A percentile compares a stretch with the other conserved stretches of the same genome.
Conservation (phyloP, 768 basidiomycete genomes). For the Russula compacta region DNA sequence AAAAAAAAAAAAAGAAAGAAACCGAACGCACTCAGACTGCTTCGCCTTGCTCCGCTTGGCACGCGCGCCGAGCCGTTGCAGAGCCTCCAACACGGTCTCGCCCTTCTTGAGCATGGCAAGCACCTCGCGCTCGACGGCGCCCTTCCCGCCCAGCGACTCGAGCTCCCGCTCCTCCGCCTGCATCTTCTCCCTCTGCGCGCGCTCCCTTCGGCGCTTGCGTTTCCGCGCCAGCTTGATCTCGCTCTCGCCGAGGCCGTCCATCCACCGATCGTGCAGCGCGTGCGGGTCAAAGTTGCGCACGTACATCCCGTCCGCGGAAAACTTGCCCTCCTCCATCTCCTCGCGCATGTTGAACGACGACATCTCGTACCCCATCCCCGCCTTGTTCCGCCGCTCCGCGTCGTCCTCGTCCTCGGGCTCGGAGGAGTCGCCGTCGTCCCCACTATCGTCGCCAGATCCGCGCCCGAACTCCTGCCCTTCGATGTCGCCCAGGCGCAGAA, state of each 20-base stretch:
- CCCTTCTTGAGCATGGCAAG: slow-evolving; percentile 74
- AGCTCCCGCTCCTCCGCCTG: slow-evolving; percentile 69
- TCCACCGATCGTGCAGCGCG: slow-evolving; percentile 90
- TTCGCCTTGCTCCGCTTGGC: slow-evolving; percentile 40
- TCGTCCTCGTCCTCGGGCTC: slow-evolving; percentile 67
- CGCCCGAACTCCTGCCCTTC: slow-evolving; percentile 90
- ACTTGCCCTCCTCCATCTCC: slow-evolving; percentile 98
- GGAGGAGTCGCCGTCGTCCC: slow-evolving; percentile 28
- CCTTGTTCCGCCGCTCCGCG: slow-evolving; percentile 62
- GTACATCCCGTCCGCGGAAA: slow-evolving; percentile 88
- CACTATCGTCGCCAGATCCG: slow-evolving; percentile 34
- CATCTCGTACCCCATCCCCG: slow-evolving; percentile 87
- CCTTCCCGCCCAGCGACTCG: slow-evolving; percentile 56
- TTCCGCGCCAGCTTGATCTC: slow-evolving; percentile 77
- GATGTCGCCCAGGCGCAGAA: slow-evolving; percentile 84
- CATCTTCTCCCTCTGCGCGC: slow-evolving; percentile 56
- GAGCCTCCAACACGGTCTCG: slow-evolving; percentile 82
- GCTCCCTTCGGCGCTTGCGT: slow-evolving; percentile 68
- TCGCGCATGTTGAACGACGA: slow-evolving; percentile 98
- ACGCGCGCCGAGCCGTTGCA: slow-evolving; percentile 72
- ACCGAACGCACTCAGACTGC: slow-evolving; percentile 21
- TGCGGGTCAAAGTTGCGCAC: slow-evolving; percentile 82
- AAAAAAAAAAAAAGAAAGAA: neutral
- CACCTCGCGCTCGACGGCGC: slow-evolving; percentile 55
- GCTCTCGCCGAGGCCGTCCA: slow-evolving; percentile 79